Evolutionary conservation across 2,329 filamentous ascomycete genomes (phyloP).

Genomic region (Proliferodiscus dingleyae): DNA sequence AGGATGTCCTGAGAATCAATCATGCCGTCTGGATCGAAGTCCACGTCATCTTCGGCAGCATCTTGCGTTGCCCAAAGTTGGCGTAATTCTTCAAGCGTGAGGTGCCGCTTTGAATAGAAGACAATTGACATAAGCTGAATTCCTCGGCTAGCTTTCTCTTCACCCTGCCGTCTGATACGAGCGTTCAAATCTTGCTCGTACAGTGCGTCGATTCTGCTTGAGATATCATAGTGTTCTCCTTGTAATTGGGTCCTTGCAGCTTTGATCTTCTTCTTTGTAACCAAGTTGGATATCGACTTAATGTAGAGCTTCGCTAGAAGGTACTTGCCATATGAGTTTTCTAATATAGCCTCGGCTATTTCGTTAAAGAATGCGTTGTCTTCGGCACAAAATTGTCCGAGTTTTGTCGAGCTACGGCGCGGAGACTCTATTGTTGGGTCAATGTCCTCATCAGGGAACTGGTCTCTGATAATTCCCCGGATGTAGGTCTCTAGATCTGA

Average conservation of each 20-base stretch:
- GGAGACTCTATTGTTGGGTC: slow-evolving; percentile 1
- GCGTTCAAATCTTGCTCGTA: slow-evolving; percentile 39
- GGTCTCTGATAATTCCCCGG: slow-evolving; percentile 1
- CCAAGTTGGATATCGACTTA: slow-evolving; percentile 8
- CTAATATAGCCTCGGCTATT: slow-evolving; percentile 7
- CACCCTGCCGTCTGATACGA: slow-evolving; percentile 37
- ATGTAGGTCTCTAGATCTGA: slow-evolving; percentile 11
- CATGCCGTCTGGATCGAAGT: slow-evolving; percentile 11
- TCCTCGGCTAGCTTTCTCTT: slow-evolving; percentile 27
- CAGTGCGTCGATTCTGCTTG: slow-evolving; percentile 31
- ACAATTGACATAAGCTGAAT: slow-evolving; percentile 32
- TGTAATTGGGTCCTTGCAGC: slow-evolving; percentile 5
- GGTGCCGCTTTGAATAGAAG: slow-evolving; percentile 23
- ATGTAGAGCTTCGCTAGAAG: slow-evolving; percentile 14
- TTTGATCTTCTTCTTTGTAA: slow-evolving; percentile 9
- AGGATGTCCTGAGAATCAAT: slow-evolving; percentile 14
- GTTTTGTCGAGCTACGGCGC: background rate
- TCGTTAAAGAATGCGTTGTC: slow-evolving; percentile 2
- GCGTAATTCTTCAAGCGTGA: slow-evolving; percentile 29
- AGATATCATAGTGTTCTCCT: slow-evolving; percentile 3
- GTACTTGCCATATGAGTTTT: slow-evolving; percentile 10
- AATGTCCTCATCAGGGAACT: slow-evolving; percentile 9
- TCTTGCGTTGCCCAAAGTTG: slow-evolving; percentile 31
- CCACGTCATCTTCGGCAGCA: slow-evolving; percentile 4
- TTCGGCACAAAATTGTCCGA: slow-evolving; percentile 7